Percentiles rank a stretch among this genome's conserved stretches.
Evolutionary conservation across 352 stramenopile species (phyloP).

Genomic region (Globisporangium nodosum): DNA sequence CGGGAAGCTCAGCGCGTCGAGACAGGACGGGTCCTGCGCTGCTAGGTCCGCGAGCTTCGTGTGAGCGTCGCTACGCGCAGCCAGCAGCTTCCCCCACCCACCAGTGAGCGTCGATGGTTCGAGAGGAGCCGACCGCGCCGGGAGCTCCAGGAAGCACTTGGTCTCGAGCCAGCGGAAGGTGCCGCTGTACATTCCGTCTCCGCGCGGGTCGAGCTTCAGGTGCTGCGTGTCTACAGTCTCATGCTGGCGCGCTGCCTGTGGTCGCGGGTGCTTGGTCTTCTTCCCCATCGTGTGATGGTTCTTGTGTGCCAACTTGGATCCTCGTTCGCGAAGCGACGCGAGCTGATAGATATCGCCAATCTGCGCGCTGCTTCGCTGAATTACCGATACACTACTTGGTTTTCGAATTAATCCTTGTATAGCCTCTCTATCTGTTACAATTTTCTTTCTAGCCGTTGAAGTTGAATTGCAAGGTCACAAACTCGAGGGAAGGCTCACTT

Average conservation of each 20-base stretch:
- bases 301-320: too few relatives aligned
- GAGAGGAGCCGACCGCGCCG: constrained; percentile 5
- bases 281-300: not conserved
- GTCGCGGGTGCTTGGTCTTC: not conserved
- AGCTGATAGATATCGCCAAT: too few relatives aligned
- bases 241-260: not conserved
- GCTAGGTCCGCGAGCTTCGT: constrained; percentile 31
- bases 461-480: not conserved
- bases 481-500: too few relatives aligned
- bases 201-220: constrained; percentile 55
- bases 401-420: not conserved
- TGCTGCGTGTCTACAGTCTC: constrained; percentile 9
- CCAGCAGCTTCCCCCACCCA: constrained; percentile 55
- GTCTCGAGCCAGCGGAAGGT: constrained; percentile 73
- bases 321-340: too few relatives aligned
- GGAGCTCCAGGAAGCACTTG: constrained; percentile 46
- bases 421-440: too few relatives aligned
- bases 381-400: too few relatives aligned
- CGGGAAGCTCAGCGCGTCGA: constrained; percentile 73
- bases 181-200: constrained; percentile 75
- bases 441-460: not conserved
- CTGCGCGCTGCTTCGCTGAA: not conserved
- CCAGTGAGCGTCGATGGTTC: not conserved
- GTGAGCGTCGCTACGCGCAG: constrained; percentile 16
- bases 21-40: constrained; percentile 49